Conservation (phyloP, 2,329 filamentous ascomycete species). For the Karstenula rhodostoma region DNA sequence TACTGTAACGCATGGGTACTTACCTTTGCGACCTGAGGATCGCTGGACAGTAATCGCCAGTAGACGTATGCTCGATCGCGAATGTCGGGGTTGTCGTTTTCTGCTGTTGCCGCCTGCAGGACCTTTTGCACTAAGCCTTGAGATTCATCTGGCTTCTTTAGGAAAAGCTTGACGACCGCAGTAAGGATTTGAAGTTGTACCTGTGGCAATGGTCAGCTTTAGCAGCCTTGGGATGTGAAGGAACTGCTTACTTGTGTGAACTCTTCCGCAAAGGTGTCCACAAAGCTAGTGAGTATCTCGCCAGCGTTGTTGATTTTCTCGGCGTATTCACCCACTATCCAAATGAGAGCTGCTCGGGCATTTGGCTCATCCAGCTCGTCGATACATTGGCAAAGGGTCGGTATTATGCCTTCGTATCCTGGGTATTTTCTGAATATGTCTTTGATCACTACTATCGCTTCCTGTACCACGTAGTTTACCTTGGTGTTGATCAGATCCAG, state of each 20-base stretch:
- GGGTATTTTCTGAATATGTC: conserved; percentile 98
- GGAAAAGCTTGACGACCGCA: conserved; percentile 94
- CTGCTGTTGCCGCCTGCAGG: conserved; percentile 87
- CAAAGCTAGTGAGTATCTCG: conserved; percentile 89
- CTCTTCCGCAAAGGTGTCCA: conserved; percentile 94
- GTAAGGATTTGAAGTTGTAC: conserved; percentile 98
- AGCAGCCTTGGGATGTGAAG: not conserved
- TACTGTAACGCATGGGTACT: conserved; percentile 18
- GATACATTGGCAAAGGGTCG: conserved; percentile 93
- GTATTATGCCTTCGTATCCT: conserved; percentile 97
- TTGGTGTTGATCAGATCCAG: conserved; percentile 96
- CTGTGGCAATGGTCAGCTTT: conserved; percentile 57
- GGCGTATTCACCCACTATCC: conserved; percentile 98
- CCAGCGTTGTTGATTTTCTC: conserved; percentile 99
- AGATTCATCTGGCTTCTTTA: conserved; percentile 93
- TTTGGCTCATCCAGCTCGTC: conserved; percentile 96
- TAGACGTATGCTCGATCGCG: conserved; percentile 97
- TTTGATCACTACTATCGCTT: conserved; percentile 98
- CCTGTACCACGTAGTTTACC: conserved; percentile 98
- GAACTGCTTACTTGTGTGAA: conserved; percentile 78
- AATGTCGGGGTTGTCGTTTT: conserved; percentile 98
- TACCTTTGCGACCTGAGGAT: conserved; percentile 88
- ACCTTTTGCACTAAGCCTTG: conserved; percentile 94
- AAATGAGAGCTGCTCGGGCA: conserved; percentile 89
- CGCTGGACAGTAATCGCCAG: conserved; percentile 93